Conservation (phyloP, 225 moss, liverwort and hornwort species). For the Thuidium tamariscinum region DNA sequence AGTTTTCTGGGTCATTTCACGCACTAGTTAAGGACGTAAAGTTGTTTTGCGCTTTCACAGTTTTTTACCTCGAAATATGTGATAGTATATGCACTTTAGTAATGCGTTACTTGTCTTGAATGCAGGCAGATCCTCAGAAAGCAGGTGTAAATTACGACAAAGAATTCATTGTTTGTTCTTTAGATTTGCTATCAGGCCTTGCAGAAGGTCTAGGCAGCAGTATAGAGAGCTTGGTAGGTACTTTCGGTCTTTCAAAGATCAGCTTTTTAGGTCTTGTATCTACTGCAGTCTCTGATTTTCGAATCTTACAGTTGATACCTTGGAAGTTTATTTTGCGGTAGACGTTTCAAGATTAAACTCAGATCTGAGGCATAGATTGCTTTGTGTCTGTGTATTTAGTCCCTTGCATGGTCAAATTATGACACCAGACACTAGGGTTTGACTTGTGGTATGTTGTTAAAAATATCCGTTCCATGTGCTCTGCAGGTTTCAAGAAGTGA, state of each 20-base stretch:
- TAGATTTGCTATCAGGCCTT: constrained; percentile 96
- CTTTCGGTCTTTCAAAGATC: neutral
- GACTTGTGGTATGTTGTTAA: neutral
- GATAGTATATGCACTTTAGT: neutral
- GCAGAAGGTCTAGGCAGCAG: constrained; percentile 95
- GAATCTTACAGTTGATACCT: neutral
- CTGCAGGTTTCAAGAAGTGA: constrained; percentile 93
- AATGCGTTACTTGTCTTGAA: neutral
- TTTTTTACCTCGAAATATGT: neutral
- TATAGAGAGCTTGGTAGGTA: constrained; percentile 91
- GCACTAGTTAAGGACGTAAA: neutral
- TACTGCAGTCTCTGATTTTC: neutral
- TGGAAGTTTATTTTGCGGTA: neutral
- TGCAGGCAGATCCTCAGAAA: constrained; percentile 93
- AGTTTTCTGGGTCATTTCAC: neutral
- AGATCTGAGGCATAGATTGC: neutral
- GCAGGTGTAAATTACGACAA: constrained; percentile 95
- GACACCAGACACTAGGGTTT: neutral
- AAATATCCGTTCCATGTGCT: neutral
- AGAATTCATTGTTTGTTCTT: constrained; percentile 95
- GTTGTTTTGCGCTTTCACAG: neutral
- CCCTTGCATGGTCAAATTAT: neutral
- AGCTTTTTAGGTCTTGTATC: neutral
- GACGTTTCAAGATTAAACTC: neutral
- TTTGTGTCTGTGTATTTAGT: neutral